phyloP scores from a whole-genome alignment of 1,284 basidiomycete species.

The Puccinia hordei region DNA sequence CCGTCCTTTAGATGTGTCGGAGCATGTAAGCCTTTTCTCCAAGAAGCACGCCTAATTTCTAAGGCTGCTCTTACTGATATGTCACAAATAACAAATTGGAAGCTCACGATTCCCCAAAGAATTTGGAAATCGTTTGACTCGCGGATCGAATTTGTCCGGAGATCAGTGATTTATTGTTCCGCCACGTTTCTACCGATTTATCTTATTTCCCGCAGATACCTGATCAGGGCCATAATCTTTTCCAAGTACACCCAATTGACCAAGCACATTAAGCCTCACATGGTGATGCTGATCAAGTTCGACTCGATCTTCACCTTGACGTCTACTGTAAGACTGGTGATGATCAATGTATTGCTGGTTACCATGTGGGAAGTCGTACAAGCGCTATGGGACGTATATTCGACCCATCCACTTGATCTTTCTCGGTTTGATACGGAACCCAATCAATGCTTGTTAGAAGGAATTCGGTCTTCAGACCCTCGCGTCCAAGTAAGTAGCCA shows the following conservation, averaged over 20 bases:
- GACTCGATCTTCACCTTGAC: conserved; percentile 48
- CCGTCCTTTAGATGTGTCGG: conserved; percentile 18
- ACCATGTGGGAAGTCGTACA: conserved; percentile 43
- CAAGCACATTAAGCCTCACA: conserved; percentile 38
- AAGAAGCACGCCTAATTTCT: background rate
- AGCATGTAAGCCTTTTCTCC: conserved; percentile 26
- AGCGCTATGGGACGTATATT: conserved; percentile 45
- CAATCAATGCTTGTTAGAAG: conserved; percentile 64
- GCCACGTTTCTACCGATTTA: conserved; percentile 41
- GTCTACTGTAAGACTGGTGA: conserved; percentile 30
- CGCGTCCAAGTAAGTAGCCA: conserved; percentile 57
- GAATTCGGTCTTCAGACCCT: conserved; percentile 60
- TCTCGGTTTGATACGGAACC: conserved; percentile 41
- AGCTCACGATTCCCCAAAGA: conserved; percentile 37
- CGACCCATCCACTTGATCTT: conserved; percentile 36
- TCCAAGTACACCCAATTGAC: conserved; percentile 45
- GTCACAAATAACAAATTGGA: background rate
- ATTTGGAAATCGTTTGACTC: conserved; percentile 23
- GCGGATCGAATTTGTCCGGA: conserved; percentile 3
- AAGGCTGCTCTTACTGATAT: background rate
- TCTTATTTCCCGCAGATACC: conserved; percentile 26
- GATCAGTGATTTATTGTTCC: conserved; percentile 28
- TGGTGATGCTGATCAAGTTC: conserved; percentile 49
- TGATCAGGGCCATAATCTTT: conserved; percentile 42
- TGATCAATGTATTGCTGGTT: conserved; percentile 21